phyloP scores from a whole-genome alignment of 495 filamentous ascomycete genomes.

The Pyrenopolyporus hunteri region DNA sequence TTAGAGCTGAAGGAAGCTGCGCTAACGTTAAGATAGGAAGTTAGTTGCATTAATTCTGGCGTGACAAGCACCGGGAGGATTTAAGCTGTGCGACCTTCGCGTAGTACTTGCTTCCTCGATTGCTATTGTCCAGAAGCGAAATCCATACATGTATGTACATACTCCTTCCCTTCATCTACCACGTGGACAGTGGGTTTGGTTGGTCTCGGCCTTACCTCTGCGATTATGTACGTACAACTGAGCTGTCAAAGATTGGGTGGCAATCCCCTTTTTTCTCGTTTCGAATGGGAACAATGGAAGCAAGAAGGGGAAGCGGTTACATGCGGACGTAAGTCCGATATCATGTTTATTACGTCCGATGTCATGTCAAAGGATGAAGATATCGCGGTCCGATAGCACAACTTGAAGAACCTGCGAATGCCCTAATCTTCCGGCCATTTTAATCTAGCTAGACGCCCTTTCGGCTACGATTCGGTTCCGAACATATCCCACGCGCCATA shows the following conservation, averaged over 20 bases:
- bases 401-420: constrained; percentile 14
- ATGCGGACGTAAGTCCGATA: constrained; percentile 17
- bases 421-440: constrained; percentile 1
- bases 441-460: not conserved
- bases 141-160: no score
- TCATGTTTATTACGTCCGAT: constrained; percentile 8
- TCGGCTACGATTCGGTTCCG: constrained; percentile 26
- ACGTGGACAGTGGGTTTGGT: constrained; percentile 25
- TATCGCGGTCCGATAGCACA: constrained; percentile 10
- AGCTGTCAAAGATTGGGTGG: constrained; percentile 20
- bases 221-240: constrained; percentile 29
- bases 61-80: constrained; percentile 28
- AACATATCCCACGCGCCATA: not conserved
- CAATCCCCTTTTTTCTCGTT: constrained; percentile 7
- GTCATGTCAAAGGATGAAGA: constrained; percentile 16
- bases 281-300: not conserved
- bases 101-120: constrained; percentile 20
- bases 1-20: constrained; percentile 4
- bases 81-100: constrained; percentile 29
- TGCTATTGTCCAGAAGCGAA: constrained; percentile 7
- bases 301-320: constrained; percentile 9
- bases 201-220: constrained; percentile 10
- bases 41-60: constrained; percentile 12
- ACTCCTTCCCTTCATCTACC: constrained; percentile 15
- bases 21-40: not conserved